These are phyloP conservation scores for Penicillium decumbens DNA, from an alignment of 2,329 filamentous ascomycete genomes.

Conservation along the genomic window DNA sequence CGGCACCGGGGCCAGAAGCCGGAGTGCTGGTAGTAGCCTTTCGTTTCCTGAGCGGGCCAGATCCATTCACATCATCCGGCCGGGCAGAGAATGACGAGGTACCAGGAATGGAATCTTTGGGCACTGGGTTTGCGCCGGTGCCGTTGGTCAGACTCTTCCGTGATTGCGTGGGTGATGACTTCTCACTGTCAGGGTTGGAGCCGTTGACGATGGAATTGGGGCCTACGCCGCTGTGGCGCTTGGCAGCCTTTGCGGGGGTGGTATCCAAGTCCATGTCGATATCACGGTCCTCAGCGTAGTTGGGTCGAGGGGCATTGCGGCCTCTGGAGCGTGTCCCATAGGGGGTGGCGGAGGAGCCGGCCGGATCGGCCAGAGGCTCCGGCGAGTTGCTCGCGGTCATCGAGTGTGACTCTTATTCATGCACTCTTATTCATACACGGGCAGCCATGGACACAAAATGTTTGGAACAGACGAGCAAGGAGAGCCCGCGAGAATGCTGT, in stretches of 20 bases:
- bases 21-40: slow-evolving; percentile 60
- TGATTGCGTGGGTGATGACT: slow-evolving; percentile 36
- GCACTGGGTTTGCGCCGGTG: slow-evolving; percentile 28
- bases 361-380: slow-evolving; percentile 36
- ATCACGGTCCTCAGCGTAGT: slow-evolving; percentile 93
- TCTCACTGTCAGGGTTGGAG: slow-evolving; percentile 37
- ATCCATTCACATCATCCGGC: slow-evolving; percentile 40
- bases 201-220: slow-evolving; percentile 28
- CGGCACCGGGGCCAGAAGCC: slow-evolving; percentile 29
- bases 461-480: slow-evolving; percentile 17
- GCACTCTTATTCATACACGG: slow-evolving; percentile 36
- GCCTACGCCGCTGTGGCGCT: slow-evolving; percentile 28
- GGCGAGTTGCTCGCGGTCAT: slow-evolving; percentile 45
- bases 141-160: slow-evolving; percentile 39
- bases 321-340: slow-evolving; percentile 96
- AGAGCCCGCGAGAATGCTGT: slow-evolving; percentile 4
- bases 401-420: slow-evolving; percentile 39
- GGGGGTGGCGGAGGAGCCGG: slow-evolving; percentile 51
- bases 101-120: slow-evolving; percentile 52
- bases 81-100: slow-evolving; percentile 56
- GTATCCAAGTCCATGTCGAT: slow-evolving; percentile 81
- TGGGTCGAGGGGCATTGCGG: slow-evolving; percentile 74
- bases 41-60: slow-evolving; percentile 68
- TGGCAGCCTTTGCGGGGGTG: slow-evolving; percentile 31
- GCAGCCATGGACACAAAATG: slow-evolving; percentile 17